These are phyloP conservation scores for Mrakiaceae sp. DNA, from an alignment of 1,284 basidiomycete species.

Conservation along the genomic window DNA sequence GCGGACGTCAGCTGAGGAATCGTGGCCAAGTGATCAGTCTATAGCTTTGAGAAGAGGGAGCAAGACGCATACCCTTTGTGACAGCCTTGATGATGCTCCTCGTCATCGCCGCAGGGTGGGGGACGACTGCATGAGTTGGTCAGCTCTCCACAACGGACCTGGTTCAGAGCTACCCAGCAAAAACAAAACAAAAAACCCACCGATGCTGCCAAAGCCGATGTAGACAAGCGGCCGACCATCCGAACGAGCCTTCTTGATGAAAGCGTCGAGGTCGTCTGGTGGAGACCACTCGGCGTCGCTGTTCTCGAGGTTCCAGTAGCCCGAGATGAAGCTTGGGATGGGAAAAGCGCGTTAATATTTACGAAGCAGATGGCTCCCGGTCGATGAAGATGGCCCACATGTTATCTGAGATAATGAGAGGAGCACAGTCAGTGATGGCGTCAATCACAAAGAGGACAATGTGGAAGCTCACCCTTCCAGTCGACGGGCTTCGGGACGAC, in stretches of 20 bases:
- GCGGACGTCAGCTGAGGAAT: conserved; percentile 42
- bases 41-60: no score
- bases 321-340: conserved; percentile 23
- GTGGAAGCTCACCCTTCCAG: conserved; percentile 45
- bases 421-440: not conserved
- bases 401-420: no score
- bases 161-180: conserved; percentile 43
- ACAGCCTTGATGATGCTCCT: conserved; percentile 55
- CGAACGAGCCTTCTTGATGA: conserved; percentile 46
- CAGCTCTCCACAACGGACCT: conserved; percentile 22
- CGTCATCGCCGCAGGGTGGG: conserved; percentile 53
- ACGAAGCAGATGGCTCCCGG: no score
- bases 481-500: conserved; percentile 61
- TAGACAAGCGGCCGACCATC: conserved; percentile 59
- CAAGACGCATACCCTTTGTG: conserved; percentile 29
- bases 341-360: not conserved
- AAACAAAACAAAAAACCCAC: not conserved
- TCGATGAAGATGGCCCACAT: no score
- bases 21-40: no score
- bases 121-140: conserved; percentile 41
- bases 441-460: not conserved
- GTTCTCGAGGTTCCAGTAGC: conserved; percentile 56
- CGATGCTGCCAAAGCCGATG: conserved; percentile 38
- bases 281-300: conserved; percentile 50
- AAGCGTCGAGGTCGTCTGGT: conserved; percentile 43